phyloP scores from a whole-genome alignment of 345 rosid species.

The Murraya koenigii region DNA sequence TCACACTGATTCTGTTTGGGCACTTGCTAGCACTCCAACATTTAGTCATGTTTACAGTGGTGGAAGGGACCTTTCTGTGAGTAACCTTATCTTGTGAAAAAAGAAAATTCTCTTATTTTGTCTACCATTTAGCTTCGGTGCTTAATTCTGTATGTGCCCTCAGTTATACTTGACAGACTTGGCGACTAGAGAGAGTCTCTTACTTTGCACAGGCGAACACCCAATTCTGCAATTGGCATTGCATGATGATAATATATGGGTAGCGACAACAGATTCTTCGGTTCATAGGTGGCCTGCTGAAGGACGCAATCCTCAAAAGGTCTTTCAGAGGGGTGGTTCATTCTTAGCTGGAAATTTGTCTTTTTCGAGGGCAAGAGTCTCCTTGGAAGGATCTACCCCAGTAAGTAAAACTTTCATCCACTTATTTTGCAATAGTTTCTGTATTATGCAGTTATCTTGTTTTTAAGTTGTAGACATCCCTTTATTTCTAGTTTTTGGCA shows the following conservation, averaged over 20 bases:
- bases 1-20: slow-evolving; percentile 99
- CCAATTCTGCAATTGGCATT: slow-evolving; percentile 85
- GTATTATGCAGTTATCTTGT: background rate
- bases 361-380: slow-evolving; percentile 93
- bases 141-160: slow-evolving; percentile 20
- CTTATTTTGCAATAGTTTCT: background rate
- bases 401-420: slow-evolving; percentile 46
- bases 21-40: slow-evolving; percentile 93
- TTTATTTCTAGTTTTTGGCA: background rate
- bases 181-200: slow-evolving; percentile 86
- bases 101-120: slow-evolving; percentile 6
- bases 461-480: background rate
- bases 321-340: slow-evolving; percentile 85
- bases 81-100: slow-evolving; percentile 26
- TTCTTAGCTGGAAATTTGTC: slow-evolving; percentile 97
- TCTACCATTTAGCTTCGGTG: slow-evolving; percentile 5
- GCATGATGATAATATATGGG: slow-evolving; percentile 93
- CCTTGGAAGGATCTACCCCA: slow-evolving; percentile 88
- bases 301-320: slow-evolving; percentile 78
- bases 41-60: slow-evolving; percentile 98
- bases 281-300: slow-evolving; percentile 94
- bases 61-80: slow-evolving; percentile 97
- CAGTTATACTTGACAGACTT: slow-evolving; percentile 98
- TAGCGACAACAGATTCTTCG: slow-evolving; percentile 90
- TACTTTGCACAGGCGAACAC: slow-evolving; percentile 90